Evolutionary conservation across 306 rosid species (phyloP), one percentile per base, ranked within the genome.

Genomic region (Prunus campanulata): DNA sequence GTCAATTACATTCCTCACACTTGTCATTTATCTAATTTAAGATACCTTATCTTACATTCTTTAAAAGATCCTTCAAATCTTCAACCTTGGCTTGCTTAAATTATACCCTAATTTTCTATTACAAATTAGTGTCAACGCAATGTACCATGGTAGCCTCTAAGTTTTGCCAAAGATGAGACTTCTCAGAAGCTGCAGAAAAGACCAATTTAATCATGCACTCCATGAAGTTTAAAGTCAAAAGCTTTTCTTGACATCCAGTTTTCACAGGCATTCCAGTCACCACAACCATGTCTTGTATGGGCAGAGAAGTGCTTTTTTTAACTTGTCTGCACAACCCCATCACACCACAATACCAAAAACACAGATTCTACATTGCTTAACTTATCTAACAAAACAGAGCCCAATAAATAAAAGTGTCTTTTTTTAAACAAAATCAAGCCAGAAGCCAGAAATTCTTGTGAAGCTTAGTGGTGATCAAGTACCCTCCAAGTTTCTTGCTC

Each of bases 371-470:
- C 47, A 18, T 70, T 56, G 62, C 46, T 20, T 39, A 39, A 39
- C 44, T 39, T 39, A 39, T 39, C 44, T 39, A 39, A 39, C 44
- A 39, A 2, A 39, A 39, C 44, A 4, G 44, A 39, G 44, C 44
- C 39, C 6, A 1, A 7, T 3, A 20, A 25, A 18, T 5, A 18
- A 18, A n/a, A 52, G n/a, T 6, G 4, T 5, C 3, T 6, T 52
- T n/a, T 52, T 52, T 46, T 51, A n/a, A n/a, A n/a, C n/a, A n/a
- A 2, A 80, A 44, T 76, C 77, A 91, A 85, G 99, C 99, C 74
- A 95, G 85, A 83, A 92, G 99, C 99, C 99, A 95, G 70, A 92
- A 95, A 0, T 89, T 88, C 70, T 91, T 95, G 73, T 95, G 97
- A 59, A 90, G 90, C 83, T 89, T 92, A 69, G 99, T 96, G 42